Evolutionary conservation across 108 stramenopile genomes (phyloP), one percentile per base, ranked within the genome.

Genomic region (Nitzschia palea): DNA sequence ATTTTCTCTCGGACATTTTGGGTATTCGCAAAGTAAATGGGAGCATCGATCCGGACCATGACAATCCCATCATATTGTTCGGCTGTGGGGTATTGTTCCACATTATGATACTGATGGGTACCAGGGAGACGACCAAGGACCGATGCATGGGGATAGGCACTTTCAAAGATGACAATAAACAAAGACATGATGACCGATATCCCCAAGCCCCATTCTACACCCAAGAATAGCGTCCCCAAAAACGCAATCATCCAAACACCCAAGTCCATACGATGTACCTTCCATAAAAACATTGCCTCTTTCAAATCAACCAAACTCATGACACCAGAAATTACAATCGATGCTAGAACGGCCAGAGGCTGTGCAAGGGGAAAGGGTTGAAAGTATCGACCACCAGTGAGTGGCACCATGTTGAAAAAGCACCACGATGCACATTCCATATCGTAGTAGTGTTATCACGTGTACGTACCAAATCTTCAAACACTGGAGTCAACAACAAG

Each of bases 261-360:
- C 57, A 88, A 88, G 62, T 91, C 90, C 30, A 70, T 73, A 54
- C 78, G 77, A 63, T 86, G 78, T 3, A 91, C 82, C 44, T 73
- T 77, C 73, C 76, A 91, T 14, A 87, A 68, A 37, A 78, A 70
- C 6, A 75, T 77, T 12, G 85, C 82, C 62, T 86, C 86, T 2
- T 45, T 32, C 60, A 80, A 83, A 56, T 86, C 90, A 8, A 92
- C 23, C 34, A 92, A 58, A 10, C 72, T 58, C 10, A 84, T 42
- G n/a, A 92, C 87, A 9, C 81, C 83, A 0, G 87, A 85, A 52
- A 92, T 83, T 28, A 92, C 87, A 42, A 92, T 83, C 3, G 86
- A 58, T 4, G 82, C 87, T 17, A 92, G 61, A 18, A 78, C 65
- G 2, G 65, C 30, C 4, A 81, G 65, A 18, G 86, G 79, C 57